A percentile compares a stretch with the other conserved stretches of the same genome.
phyloP scores from a whole-genome alignment of 164 flowering plant species.

The Cinnamomum chago region DNA sequence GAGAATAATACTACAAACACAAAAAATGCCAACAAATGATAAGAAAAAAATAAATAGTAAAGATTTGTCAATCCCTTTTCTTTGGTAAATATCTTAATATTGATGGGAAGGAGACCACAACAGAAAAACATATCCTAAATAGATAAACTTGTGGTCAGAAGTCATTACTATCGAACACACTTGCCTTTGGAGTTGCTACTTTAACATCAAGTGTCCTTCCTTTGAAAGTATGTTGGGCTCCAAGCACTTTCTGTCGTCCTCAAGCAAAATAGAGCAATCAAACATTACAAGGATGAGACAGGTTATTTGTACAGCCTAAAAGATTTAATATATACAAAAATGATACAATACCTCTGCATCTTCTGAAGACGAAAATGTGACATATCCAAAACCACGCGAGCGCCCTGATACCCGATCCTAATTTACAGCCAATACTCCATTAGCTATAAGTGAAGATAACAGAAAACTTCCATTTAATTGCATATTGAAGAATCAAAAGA shows the following conservation, averaged over 20 bases:
- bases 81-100: neutral
- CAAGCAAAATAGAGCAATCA: neutral
- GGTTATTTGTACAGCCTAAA: neutral
- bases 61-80: neutral
- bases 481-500: slow-evolving; percentile 4
- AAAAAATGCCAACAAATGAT: neutral
- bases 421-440: slow-evolving; percentile 5
- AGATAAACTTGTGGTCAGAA: neutral
- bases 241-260: slow-evolving; percentile 15
- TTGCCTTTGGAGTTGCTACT: slow-evolving; percentile 25
- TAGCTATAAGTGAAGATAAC: neutral
- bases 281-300: neutral
- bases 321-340: neutral
- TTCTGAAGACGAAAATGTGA: slow-evolving; percentile 18
- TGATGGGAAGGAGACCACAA: neutral
- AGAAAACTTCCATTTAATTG: neutral
- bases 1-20: no score
- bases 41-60: neutral
- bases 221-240: slow-evolving; percentile 15
- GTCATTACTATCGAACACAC: neutral
- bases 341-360: slow-evolving; percentile 16
- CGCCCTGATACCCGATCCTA: slow-evolving; percentile 22
- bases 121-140: neutral
- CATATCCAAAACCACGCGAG: slow-evolving; percentile 26
- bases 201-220: slow-evolving; percentile 23